Evolutionary conservation across 73 alveolate species (phyloP).

Genomic region (Paramecium octaurelia): DNA sequence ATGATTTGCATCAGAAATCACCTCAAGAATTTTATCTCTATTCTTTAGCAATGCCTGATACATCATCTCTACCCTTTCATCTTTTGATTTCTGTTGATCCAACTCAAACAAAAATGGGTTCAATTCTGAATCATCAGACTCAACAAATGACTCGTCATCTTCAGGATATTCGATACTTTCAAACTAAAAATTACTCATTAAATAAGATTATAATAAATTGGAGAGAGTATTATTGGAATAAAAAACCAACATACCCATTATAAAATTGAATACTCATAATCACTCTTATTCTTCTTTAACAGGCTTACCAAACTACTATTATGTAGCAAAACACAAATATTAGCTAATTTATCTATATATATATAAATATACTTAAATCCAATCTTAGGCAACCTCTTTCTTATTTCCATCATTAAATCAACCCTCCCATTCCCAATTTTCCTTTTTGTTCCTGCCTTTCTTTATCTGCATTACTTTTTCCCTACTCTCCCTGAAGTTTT

Average conservation of each 20-base stretch:
- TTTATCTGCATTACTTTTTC: not conserved
- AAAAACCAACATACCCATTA: not conserved
- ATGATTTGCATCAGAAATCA: slow-evolving; percentile 2
- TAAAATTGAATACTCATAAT: not conserved
- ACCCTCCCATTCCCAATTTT: not conserved
- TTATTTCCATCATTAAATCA: not conserved
- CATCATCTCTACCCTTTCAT: not conserved
- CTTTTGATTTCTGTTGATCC: not conserved
- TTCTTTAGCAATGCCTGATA: not conserved
- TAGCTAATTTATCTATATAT: not conserved
- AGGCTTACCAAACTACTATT: not conserved
- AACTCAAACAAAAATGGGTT: slow-evolving; percentile 33
- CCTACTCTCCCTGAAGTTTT: slow-evolving; percentile 46
- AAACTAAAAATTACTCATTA: not conserved
- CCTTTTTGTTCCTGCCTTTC: not conserved
- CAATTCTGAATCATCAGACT: slow-evolving; percentile 26
- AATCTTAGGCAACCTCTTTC: not conserved
- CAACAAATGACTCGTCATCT: slow-evolving; percentile 17
- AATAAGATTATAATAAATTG: not conserved
- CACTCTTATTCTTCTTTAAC: not conserved
- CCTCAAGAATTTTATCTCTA: not conserved
- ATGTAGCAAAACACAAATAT: not conserved
- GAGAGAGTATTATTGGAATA: not conserved
- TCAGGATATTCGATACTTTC: slow-evolving; percentile 29
- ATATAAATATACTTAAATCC: not conserved